Conservation (phyloP, 2,329 filamentous ascomycete genomes). For the Arthrobotrys sphaeroides region DNA sequence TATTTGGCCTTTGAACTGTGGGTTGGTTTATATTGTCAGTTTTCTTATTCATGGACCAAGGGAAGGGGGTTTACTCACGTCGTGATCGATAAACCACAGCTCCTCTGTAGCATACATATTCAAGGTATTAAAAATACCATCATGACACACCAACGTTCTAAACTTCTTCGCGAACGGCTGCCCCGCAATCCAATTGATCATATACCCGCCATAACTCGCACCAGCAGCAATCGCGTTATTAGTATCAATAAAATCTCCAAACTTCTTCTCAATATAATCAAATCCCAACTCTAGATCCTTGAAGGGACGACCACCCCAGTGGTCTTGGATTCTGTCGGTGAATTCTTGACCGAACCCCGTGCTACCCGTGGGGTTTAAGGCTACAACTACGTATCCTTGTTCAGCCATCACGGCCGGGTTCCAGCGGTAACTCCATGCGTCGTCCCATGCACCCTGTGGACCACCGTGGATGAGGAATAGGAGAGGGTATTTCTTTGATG, state of each 20-base stretch:
- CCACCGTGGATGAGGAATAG: conserved; percentile 84
- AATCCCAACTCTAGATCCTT: conserved; percentile 81
- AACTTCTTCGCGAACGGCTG: conserved; percentile 83
- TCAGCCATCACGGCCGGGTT: conserved; percentile 87
- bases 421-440: conserved; percentile 84
- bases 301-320: conserved; percentile 86
- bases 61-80: conserved; percentile 65
- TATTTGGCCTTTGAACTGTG: conserved; percentile 64
- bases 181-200: conserved; percentile 93
- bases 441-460: conserved; percentile 78
- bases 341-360: conserved; percentile 83
- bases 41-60: too few relatives aligned
- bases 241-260: conserved; percentile 70
- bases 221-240: conserved; percentile 76
- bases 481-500: conserved; percentile 78
- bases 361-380: conserved; percentile 83
- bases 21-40: too few relatives aligned
- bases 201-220: conserved; percentile 78
- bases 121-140: conserved; percentile 80
- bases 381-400: conserved; percentile 83
- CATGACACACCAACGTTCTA: conserved; percentile 87
- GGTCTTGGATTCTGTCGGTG: conserved; percentile 76
- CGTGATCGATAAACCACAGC: conserved; percentile 75
- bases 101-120: conserved; percentile 74
- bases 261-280: conserved; percentile 74